Evolutionary conservation across 441 rosid species (phyloP), one percentile per base, ranked within the genome.

Genomic region (Pelargonium fulgidum): DNA sequence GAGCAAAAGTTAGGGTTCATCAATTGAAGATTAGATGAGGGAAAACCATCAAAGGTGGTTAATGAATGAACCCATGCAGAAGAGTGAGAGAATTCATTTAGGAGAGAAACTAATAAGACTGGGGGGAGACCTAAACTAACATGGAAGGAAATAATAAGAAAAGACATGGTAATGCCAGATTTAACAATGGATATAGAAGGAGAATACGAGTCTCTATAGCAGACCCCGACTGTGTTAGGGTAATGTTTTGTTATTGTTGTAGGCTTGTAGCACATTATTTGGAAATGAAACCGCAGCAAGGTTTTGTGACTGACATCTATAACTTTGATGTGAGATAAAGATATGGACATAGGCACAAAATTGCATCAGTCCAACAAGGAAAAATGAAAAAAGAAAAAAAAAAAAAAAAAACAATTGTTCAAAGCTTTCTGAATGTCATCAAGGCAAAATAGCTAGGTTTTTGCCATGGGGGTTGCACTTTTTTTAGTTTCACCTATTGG

Each of bases 391-490:
- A 3, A 26, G 10, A 4, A 16, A 13, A 13, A 26, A 62, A 12
- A 12, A 2, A 13, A 24, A 61, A 44, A 41, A 41, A n/a, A n/a
- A n/a, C n/a, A n/a, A n/a, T n/a, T 36, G 48, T 44, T 13, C 26
- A 26, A 22, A 42, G 65, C 11, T 62, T 19, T 14, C 61, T 44
- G 42, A 39, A n/a, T 33, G 48, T 39, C 66, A 33, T 11, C 8
- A 64, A 33, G 71, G 8, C 22, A 24, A 61, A 71, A 68, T 64
- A 65, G 24, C 47, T 64, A 39, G 45, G 72, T 68, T 26, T 26
- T 75, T 67, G 69, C 44, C 47, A 36, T 68, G 44, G 68, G 59
- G 50, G 29, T 67, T 19, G 50, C 61, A 48, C 17, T 33, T 72
- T 72, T 68, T 44, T 4, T 20, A 12, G 3, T 66, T 54, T 44